Evolutionary conservation across 1,284 basidiomycete genomes (phyloP).

Genomic region (Malassezia psittaci): DNA sequence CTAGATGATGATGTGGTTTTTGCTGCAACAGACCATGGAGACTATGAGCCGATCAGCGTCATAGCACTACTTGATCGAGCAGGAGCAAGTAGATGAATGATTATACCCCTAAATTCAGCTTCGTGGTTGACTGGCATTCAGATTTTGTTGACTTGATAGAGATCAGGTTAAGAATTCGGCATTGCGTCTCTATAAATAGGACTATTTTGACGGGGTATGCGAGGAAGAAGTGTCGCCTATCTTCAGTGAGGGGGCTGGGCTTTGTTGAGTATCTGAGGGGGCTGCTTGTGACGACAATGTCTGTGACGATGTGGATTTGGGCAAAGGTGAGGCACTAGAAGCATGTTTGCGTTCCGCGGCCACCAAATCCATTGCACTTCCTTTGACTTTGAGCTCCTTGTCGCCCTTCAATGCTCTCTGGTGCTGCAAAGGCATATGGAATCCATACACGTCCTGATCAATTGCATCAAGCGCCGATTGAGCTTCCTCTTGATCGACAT

Average conservation of each 20-base stretch:
- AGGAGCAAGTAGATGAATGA: neutral
- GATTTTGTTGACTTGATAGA: no score
- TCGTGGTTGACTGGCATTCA: no score
- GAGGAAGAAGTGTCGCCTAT: no score
- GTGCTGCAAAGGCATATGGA: constrained; percentile 20
- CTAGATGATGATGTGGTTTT: constrained; percentile 63
- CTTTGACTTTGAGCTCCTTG: neutral
- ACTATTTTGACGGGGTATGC: no score
- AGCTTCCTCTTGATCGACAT: constrained; percentile 36
- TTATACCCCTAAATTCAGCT: constrained; percentile 2
- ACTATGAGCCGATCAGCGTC: constrained; percentile 10
- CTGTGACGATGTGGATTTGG: no score
- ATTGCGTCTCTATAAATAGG: no score
- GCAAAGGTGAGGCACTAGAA: no score
- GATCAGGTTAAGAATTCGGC: no score
- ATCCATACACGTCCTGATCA: constrained; percentile 28
- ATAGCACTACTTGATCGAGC: constrained; percentile 7
- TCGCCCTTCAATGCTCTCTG: neutral
- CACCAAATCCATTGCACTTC: neutral
- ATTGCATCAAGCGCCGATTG: constrained; percentile 24
- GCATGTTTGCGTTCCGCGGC: neutral
- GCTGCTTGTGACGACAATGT: no score
- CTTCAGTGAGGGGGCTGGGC: no score
- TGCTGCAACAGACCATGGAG: neutral
- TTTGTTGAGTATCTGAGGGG: no score